Percentiles rank a stretch among this genome's conserved stretches.
Conservation (phyloP, 805 yeast genomes). For the Saturnispora quitensis region DNA sequence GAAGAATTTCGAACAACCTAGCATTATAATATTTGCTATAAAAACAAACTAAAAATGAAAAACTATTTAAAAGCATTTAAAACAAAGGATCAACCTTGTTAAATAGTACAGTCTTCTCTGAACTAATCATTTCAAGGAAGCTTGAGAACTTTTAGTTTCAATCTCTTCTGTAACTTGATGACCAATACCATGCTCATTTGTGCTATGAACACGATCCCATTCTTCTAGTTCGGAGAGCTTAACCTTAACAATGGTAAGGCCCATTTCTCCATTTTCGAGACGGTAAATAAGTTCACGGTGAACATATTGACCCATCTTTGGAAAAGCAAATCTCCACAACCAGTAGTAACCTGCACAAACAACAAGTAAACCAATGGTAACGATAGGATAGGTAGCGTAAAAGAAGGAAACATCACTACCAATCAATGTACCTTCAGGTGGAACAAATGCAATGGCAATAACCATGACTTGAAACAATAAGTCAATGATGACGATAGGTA, state of each 20-base stretch:
- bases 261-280: slow-evolving; percentile 31
- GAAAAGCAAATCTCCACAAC: slow-evolving; percentile 31
- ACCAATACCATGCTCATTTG: slow-evolving; percentile 9
- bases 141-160: not conserved
- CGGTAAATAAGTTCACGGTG: slow-evolving; percentile 26
- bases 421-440: slow-evolving; percentile 30
- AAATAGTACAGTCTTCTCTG: not conserved
- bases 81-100: not conserved
- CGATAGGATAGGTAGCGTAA: slow-evolving; percentile 34
- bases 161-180: not conserved
- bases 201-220: slow-evolving; percentile 25
- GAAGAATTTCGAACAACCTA: too few species aligned
- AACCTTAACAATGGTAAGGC: slow-evolving; percentile 33
- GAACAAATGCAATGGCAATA: slow-evolving; percentile 29
- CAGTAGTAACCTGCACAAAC: slow-evolving; percentile 29
- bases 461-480: slow-evolving; percentile 30
- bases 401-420: slow-evolving; percentile 36
- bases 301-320: slow-evolving; percentile 26
- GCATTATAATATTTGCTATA: too few species aligned
- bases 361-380: slow-evolving; percentile 28
- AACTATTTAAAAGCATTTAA: not conserved
- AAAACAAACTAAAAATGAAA: too few species aligned
- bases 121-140: not conserved
- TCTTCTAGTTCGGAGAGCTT: slow-evolving; percentile 23
- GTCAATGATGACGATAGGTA: slow-evolving; percentile 27